Conservation (phyloP, 2,329 filamentous ascomycete genomes). For the Fusarium sp. region DNA sequence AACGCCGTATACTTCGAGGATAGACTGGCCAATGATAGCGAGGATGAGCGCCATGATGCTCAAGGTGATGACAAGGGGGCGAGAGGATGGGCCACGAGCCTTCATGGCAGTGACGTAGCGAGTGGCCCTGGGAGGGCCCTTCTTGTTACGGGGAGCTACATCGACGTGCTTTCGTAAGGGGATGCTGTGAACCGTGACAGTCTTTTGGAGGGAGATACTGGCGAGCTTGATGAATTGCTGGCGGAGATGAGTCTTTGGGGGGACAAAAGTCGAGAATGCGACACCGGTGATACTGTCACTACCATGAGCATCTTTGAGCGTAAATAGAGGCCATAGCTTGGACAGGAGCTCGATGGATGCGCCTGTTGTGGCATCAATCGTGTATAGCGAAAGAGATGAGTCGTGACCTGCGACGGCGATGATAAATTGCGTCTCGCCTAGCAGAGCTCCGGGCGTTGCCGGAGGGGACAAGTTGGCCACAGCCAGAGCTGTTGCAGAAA, state of each 20-base stretch:
- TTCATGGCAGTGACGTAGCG: slow-evolving; percentile 80
- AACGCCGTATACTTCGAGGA: slow-evolving; percentile 75
- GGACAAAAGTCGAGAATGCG: slow-evolving; percentile 70
- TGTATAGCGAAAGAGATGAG: slow-evolving; percentile 83
- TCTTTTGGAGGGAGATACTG: slow-evolving; percentile 85
- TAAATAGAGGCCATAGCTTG: slow-evolving; percentile 68
- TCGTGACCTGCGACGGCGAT: slow-evolving; percentile 87
- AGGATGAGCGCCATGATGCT: slow-evolving; percentile 73
- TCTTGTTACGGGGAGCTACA: slow-evolving; percentile 54
- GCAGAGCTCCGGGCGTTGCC: slow-evolving; percentile 63
- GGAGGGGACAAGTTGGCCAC: slow-evolving; percentile 77
- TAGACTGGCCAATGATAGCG: slow-evolving; percentile 73
- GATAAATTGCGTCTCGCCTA: slow-evolving; percentile 81
- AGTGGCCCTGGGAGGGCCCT: slow-evolving; percentile 63
- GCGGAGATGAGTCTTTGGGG: slow-evolving; percentile 63
- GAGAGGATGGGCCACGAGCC: slow-evolving; percentile 67
- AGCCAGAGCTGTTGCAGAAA: slow-evolving; percentile 84
- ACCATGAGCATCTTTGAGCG: slow-evolving; percentile 68
- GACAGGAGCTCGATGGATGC: slow-evolving; percentile 65
- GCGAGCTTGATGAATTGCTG: slow-evolving; percentile 77
- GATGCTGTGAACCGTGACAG: slow-evolving; percentile 84
- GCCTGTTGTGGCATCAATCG: slow-evolving; percentile 76
- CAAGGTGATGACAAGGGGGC: slow-evolving; percentile 67
- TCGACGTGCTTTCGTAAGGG: slow-evolving; percentile 70
- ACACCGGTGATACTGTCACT: slow-evolving; percentile 72